Base-by-base conservation (phyloP, 164 flowering plant species). In the Magnolia sinica region DNA sequence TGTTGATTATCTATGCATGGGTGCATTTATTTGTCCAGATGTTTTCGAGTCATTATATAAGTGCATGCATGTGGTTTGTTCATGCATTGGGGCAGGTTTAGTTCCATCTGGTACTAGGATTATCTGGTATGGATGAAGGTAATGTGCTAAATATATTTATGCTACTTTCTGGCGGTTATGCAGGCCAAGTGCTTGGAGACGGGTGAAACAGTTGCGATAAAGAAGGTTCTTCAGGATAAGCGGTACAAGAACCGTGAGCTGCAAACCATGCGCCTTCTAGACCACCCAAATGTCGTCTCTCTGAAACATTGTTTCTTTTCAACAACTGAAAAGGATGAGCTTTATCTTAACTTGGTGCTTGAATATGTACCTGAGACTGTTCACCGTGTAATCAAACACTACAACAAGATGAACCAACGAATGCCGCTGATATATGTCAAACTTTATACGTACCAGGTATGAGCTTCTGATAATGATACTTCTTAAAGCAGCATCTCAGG, bases 131-230 rank as follows among this genome's bases (percentile, higher is more conserved):
- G 37, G 23, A 68, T 22, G 24, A 24, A 37, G 49, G 49, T 68
- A 68, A 24, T 68, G 16, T 29, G 22, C 37, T 7, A 74, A 69
- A 13, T 7, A 2, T 22, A 13, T 71, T 65, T 23, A 22, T 50
- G 9, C 74, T 13, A 37, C 70, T 23, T 76, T 19, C 31, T 72
- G 50, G 69, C 71, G 65, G 64, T 74, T 55, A 19, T 85, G 61
- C 80, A 89, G 94, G 94, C 94, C n/a, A 91, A 89, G 78, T 91
- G 94, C 82, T 77, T 91, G 50, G 94, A 91, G 78, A 89, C 92
- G 4, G 92, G 92, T 45, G 94, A 90, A 84, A 83, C 88, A 50
- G 92, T 90, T 52, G 92, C 94, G 20, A 90, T 90, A 50, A 90
- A 90, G 74, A 90, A 89, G 74, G 92, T 90, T 77, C 90, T 90